Evolutionary conservation across 306 rosid species (phyloP), one percentile per base, ranked within the genome.

Genomic region (Quillaja saponaria): DNA sequence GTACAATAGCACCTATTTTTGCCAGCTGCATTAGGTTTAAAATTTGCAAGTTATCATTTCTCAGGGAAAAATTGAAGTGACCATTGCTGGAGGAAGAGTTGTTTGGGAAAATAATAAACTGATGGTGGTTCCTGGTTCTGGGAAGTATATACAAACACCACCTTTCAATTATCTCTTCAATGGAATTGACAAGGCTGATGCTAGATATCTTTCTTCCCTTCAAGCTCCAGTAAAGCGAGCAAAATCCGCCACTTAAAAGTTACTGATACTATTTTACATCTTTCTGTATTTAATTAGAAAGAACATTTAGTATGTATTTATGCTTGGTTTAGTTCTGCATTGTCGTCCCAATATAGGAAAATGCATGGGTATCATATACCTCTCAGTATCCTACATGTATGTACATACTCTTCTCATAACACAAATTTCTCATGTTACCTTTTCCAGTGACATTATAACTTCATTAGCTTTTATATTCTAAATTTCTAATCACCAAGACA

Each of bases 11-110:
- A 37, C 10, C 40, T 37, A 6, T 37, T 6, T 10, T 63, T 60
- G n/a, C 44, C 35, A 8, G 61, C 34, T 15, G 25, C 61, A 33
- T 49, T 35, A 13, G 48, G 34, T 58, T 65, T 56, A 52, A 49
- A 66, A 13, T 48, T 19, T 66, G 4, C 15, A 40, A 8, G 8
- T 10, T 14, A 8, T 44, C 13, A 47, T 63, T n/a, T 73, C 68
- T 21, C 82, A 91, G 97, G 97, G 97, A 25, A 91, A 88, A 70
- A 70, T 91, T 67, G 97, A 88, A 82, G 97, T 88, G 56, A 88
- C 97, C 56, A 79, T 91, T 68, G 69, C 92, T 47, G 86, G 95
- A 63, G 97, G 97, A 82, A 79, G 84, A 84, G 63, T 91, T 69
- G 97, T 88, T 55, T 91, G 97, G 97, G 82, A 88, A 82, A 86